These are phyloP conservation scores for Lepidopterella palustris DNA, from an alignment of 495 filamentous ascomycete species.

Conservation along the genomic window DNA sequence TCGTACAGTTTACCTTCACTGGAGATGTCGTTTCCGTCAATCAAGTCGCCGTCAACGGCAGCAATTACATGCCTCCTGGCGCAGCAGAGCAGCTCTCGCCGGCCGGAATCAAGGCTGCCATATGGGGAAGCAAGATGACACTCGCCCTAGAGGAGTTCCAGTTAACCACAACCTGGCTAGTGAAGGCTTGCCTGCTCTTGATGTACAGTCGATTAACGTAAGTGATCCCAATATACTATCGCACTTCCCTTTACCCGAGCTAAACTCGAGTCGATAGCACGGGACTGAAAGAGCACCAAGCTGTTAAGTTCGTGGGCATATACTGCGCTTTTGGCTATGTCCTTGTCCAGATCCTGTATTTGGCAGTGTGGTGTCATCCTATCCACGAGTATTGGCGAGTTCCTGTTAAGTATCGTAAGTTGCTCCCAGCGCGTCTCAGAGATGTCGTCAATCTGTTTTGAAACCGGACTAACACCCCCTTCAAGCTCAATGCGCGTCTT, in stretches of 20 bases:
- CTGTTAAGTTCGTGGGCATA: slow-evolving; percentile 45
- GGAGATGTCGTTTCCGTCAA: slow-evolving; percentile 53
- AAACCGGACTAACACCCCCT: slow-evolving; percentile 1
- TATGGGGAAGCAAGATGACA: slow-evolving; percentile 49
- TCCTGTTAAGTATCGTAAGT: slow-evolving; percentile 11
- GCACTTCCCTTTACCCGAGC: neutral
- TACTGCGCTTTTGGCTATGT: slow-evolving; percentile 51
- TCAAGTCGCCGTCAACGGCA: slow-evolving; percentile 47
- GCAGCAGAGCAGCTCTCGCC: slow-evolving; percentile 43
- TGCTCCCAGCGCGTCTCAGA: neutral
- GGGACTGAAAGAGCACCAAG: slow-evolving; percentile 39
- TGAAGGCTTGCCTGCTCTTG: slow-evolving; percentile 49
- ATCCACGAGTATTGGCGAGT: slow-evolving; percentile 54
- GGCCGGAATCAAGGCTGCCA: slow-evolving; percentile 41
- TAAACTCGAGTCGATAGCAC: slow-evolving; percentile 4
- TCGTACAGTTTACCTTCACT: slow-evolving; percentile 30
- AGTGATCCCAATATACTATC: neutral
- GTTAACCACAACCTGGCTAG: slow-evolving; percentile 45
- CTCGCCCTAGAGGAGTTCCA: slow-evolving; percentile 46
- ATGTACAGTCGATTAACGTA: slow-evolving; percentile 50
- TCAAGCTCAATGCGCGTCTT: slow-evolving; percentile 34
- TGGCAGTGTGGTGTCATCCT: slow-evolving; percentile 55
- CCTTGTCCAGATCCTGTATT: slow-evolving; percentile 53
- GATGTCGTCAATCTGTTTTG: slow-evolving; percentile 34
- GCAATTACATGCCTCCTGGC: slow-evolving; percentile 52